Percentiles rank a stretch among this genome's conserved stretches.
These are phyloP conservation scores for Teratosphaeria pseudoeucalypti DNA, from an alignment of 2,329 filamentous ascomycete species.

Conservation along the genomic window DNA sequence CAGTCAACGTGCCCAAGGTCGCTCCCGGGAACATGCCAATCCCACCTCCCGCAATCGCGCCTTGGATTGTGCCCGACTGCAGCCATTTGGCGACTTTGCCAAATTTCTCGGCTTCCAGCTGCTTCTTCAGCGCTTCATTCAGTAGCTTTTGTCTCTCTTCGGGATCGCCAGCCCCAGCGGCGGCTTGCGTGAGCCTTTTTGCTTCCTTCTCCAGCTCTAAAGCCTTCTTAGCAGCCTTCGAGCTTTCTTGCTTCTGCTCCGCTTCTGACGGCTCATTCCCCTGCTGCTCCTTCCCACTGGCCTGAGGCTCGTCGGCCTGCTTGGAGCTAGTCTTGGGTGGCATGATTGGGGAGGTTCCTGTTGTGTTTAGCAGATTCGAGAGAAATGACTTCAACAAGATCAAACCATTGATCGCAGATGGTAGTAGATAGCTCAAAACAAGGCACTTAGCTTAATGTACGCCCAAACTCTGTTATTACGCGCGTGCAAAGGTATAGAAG, in stretches of 20 bases:
- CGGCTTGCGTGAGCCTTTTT: slow-evolving; percentile 18
- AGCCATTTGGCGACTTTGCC: slow-evolving; percentile 25
- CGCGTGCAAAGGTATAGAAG: neutral
- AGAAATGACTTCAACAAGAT: neutral
- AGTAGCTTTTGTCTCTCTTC: slow-evolving; percentile 24
- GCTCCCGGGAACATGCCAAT: slow-evolving; percentile 20
- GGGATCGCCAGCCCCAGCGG: slow-evolving; percentile 19
- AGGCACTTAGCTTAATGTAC: neutral
- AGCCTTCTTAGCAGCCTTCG: slow-evolving; percentile 16
- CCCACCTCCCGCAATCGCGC: slow-evolving; percentile 20
- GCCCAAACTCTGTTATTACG: neutral
- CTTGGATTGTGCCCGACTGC: slow-evolving; percentile 20
- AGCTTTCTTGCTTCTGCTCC: slow-evolving; percentile 18
- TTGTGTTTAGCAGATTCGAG: neutral
- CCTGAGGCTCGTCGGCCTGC: neutral
- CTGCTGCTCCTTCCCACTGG: neutral
- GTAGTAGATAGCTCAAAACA: neutral
- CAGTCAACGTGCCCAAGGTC: slow-evolving; percentile 20
- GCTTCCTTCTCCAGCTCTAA: slow-evolving; percentile 18
- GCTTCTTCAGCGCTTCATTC: slow-evolving; percentile 19
- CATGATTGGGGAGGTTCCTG: neutral
- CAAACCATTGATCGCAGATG: neutral
- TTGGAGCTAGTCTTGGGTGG: neutral
- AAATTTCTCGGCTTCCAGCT: slow-evolving; percentile 21
- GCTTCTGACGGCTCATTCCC: slow-evolving; percentile 4